Evolutionary conservation across 352 stramenopile genomes (phyloP).

Genomic region (Plasmopara viticola): DNA sequence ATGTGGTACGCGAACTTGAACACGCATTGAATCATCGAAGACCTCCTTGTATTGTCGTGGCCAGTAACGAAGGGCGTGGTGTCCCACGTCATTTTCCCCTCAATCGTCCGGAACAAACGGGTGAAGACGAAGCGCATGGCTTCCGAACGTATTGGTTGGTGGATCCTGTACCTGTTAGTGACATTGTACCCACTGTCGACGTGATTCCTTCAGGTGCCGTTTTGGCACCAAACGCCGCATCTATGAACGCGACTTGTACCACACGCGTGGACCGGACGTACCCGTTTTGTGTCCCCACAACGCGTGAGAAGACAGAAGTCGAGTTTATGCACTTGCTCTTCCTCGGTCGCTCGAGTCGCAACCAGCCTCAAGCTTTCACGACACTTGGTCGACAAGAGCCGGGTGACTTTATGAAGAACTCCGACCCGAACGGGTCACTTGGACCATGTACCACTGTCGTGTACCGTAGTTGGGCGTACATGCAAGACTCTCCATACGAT

Average conservation of each 20-base stretch:
- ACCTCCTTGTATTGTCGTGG: constrained; percentile 77
- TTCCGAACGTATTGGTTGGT: constrained; percentile 87
- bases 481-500: constrained; percentile 78
- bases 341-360: constrained; percentile 80
- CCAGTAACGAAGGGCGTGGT: constrained; percentile 22
- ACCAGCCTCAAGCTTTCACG: constrained; percentile 90
- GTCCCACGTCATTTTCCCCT: constrained; percentile 35
- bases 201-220: constrained; percentile 80
- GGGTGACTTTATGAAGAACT: constrained; percentile 89
- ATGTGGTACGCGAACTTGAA: constrained; percentile 71
- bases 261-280: constrained; percentile 86
- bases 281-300: constrained; percentile 90
- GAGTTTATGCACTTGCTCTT: constrained; percentile 92
- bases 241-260: constrained; percentile 79
- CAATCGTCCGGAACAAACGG: constrained; percentile 90
- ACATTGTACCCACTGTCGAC: constrained; percentile 48
- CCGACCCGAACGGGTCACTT: constrained; percentile 60
- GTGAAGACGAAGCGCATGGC: constrained; percentile 77
- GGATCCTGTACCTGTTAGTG: constrained; percentile 39
- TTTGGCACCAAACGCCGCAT: constrained; percentile 43
- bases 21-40: constrained; percentile 85
- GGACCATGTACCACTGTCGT: constrained; percentile 81
- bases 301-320: constrained; percentile 86
- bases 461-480: constrained; percentile 90
- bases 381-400: constrained; percentile 83